These are phyloP conservation scores for Heracleum sosnowskyi DNA, from an alignment of 129 eudicot species.

Conservation along the genomic window DNA sequence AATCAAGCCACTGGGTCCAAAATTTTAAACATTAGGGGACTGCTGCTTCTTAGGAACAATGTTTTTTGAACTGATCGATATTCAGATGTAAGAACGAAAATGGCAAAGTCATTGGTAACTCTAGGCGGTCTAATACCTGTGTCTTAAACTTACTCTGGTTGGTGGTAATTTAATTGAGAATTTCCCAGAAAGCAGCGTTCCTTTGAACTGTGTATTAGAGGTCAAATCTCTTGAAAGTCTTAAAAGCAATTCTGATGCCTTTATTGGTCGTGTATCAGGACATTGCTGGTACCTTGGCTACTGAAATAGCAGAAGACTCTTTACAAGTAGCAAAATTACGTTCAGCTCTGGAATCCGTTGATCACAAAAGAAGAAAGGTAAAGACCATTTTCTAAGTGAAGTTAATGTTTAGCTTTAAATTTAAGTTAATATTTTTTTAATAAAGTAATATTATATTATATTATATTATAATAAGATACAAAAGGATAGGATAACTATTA, in stretches of 20 bases:
- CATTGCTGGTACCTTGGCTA: constrained; percentile 94
- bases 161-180: neutral
- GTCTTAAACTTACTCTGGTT: neutral
- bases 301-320: constrained; percentile 79
- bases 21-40: neutral
- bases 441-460: too few relatives aligned
- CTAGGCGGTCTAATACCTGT: neutral
- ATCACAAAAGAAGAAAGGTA: constrained; percentile 98
- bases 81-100: neutral
- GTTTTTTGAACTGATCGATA: neutral
- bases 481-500: neutral
- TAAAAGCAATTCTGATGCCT: constrained; percentile 7
- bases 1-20: neutral
- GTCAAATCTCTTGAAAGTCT: neutral
- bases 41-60: neutral
- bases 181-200: neutral
- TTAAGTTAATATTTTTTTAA: neutral
- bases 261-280: constrained; percentile 45
- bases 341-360: constrained; percentile 94
- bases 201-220: neutral
- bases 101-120: neutral
- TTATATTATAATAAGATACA: neutral
- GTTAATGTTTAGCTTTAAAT: neutral
- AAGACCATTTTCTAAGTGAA: neutral
- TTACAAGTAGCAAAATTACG: constrained; percentile 88